Evolutionary conservation across 768 basidiomycete genomes (phyloP), one percentile per base, ranked within the genome.

Genomic region (Hericium rajendrae): DNA sequence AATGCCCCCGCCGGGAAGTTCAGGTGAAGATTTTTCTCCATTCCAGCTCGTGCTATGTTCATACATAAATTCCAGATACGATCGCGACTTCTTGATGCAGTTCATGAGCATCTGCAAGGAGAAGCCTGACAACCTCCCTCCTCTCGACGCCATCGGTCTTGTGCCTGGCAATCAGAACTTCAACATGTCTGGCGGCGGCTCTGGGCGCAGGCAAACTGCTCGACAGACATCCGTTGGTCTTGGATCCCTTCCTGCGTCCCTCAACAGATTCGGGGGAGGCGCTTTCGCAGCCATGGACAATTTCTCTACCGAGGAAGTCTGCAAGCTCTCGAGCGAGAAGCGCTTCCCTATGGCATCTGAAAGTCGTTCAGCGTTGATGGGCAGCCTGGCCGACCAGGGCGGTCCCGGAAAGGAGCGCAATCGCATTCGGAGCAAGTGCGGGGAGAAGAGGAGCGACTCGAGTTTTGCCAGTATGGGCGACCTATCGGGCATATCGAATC

Each of bases 61-160:
- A 16, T 56, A 18, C 13, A 13, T 11, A n/a, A 57, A 24, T 51
- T 39, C 22, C 60, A 92, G 95, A 66, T 99, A 99, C 69, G 93
- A 97, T 69, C 92, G 94, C 38, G 92, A 94, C 18, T 99, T 99
- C 83, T 80, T 99, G 24, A 73, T 99, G 58, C 95, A 99, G 69
- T 99, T 99, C 75, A 94, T 97, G 90, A 72, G 74, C 22, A 73
- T 95, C 59, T 99, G 95, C 78, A 90, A 84, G 70, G 95, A 97
- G 74, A 94, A 94, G 71, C 95, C 97, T 2, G 92, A 91, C 55
- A 78, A 81, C 56, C 84, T 97, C 26, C 92, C 93, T 46, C 83
- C 91, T 59, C 80, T 97, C 55, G 92, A 93, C 62, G 86, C 88
- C 9, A 86, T 98, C 65, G 95, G 95, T 56, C 82, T 97, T 53